Evolutionary conservation across 371 early-diverging fungal species (phyloP).

Genomic region (Zychaea mexicana): DNA sequence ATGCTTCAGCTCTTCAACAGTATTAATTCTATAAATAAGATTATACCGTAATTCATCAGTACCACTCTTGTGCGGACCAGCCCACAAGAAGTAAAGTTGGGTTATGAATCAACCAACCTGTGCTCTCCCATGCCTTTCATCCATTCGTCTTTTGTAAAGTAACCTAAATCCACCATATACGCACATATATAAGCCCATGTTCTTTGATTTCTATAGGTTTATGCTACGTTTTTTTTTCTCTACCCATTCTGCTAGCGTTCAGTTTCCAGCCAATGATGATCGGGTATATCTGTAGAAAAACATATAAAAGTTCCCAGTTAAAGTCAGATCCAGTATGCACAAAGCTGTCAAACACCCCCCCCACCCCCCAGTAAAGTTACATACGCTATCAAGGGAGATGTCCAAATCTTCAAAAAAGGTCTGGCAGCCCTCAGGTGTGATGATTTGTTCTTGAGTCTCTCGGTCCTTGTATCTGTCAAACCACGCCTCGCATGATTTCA

Average conservation of each 20-base stretch:
- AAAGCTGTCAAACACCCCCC: no score
- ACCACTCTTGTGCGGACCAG: no score
- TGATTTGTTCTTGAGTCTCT: constrained; percentile 17
- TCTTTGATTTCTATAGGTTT: no score
- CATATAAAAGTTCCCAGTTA: no score
- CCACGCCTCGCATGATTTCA: constrained; percentile 20
- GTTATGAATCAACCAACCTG: constrained; percentile 5
- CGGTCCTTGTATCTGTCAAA: constrained; percentile 33
- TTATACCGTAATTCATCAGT: no score
- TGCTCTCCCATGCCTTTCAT: constrained; percentile 12
- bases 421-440: constrained; percentile 40
- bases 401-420: constrained; percentile 32
- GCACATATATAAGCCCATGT: no score
- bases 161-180: no score
- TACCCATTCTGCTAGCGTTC: constrained; percentile 38
- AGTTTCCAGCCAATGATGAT: constrained; percentile 42
- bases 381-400: constrained; percentile 37
- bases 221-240: no score
- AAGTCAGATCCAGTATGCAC: no score
- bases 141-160: constrained; percentile 24
- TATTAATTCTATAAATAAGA: constrained; percentile 14
- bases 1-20: constrained; percentile 12
- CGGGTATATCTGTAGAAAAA: constrained; percentile 21
- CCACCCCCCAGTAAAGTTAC: no score
- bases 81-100: no score